Conservation (phyloP, 192 early-diverging fungal species). For the Mortierella antarctica region DNA sequence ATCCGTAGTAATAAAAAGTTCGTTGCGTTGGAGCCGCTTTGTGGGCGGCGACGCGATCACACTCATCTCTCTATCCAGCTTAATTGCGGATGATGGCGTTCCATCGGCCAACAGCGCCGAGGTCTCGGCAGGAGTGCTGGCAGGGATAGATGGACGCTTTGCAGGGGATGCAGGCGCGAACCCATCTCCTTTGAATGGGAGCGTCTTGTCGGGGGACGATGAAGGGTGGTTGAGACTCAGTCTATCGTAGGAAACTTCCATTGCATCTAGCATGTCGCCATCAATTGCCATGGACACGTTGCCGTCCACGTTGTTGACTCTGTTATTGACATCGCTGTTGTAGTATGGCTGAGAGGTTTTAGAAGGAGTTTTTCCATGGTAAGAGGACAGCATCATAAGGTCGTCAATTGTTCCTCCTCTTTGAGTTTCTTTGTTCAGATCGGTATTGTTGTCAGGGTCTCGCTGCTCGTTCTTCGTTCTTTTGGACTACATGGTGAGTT, state of each 20-base stretch:
- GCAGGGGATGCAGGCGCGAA: neutral
- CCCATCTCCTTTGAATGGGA: too few relatives aligned
- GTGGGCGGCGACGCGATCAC: neutral
- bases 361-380: constrained; percentile 25
- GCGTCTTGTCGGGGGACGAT: too few relatives aligned
- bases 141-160: neutral
- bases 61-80: neutral
- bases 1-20: constrained; percentile 25
- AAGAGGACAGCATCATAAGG: constrained; percentile 33
- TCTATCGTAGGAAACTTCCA: too few relatives aligned
- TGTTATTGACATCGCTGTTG: neutral
- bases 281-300: too few relatives aligned
- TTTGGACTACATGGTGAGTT: too few relatives aligned
- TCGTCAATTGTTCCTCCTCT: neutral
- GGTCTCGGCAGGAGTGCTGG: neutral
- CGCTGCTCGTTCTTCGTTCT: too few relatives aligned
- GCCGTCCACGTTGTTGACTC: neutral
- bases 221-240: too few relatives aligned
- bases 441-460: neutral
- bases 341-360: constrained; percentile 13
- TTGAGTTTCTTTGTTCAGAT: neutral
- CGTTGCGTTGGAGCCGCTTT: constrained; percentile 24
- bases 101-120: neutral
- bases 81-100: neutral
- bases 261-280: too few relatives aligned